Conservation (phyloP, 768 basidiomycete genomes). For the Russula abietina region DNA sequence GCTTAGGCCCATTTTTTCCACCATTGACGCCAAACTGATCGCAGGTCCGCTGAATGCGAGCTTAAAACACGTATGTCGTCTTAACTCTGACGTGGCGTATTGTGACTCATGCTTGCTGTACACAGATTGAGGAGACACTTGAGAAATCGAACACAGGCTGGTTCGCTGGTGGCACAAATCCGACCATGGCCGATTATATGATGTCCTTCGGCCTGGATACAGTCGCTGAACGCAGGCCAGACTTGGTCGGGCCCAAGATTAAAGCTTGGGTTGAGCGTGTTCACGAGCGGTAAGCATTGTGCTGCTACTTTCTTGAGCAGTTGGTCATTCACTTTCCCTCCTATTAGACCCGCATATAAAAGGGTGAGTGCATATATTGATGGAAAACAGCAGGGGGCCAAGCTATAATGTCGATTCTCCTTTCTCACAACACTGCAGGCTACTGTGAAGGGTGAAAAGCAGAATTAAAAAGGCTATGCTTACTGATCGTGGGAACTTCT, state of each 20-base stretch:
- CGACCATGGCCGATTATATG: slow-evolving; percentile 43
- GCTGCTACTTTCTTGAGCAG: not conserved
- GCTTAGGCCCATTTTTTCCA: slow-evolving; percentile 30
- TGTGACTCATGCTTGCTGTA: not conserved
- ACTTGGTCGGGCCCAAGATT: slow-evolving; percentile 32
- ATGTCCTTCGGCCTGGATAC: slow-evolving; percentile 39
- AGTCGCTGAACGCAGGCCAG: slow-evolving; percentile 19
- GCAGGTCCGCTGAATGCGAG: slow-evolving; percentile 31
- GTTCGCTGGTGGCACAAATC: slow-evolving; percentile 39
- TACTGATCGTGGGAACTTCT: not conserved
- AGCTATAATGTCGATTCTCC: slow-evolving; percentile 1
- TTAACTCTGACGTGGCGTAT: not conserved
- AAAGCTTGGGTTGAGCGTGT: slow-evolving; percentile 36
- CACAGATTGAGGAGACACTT: slow-evolving; percentile 14
- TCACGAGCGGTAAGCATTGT: slow-evolving; percentile 33
- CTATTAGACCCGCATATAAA: slow-evolving; percentile 33
- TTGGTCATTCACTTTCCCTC: not conserved
- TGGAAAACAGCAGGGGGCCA: not conserved
- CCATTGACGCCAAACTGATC: slow-evolving; percentile 28
- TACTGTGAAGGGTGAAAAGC: slow-evolving; percentile 29
- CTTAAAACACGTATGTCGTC: slow-evolving; percentile 27
- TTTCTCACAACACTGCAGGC: slow-evolving; percentile 15
- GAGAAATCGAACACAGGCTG: slow-evolving; percentile 25
- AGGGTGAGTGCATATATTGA: slow-evolving; percentile 26
- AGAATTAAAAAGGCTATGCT: slow-evolving; percentile 5